Evolutionary conservation across 148 eudicot genomes (phyloP).

Genomic region (Amaranthus palmeri): DNA sequence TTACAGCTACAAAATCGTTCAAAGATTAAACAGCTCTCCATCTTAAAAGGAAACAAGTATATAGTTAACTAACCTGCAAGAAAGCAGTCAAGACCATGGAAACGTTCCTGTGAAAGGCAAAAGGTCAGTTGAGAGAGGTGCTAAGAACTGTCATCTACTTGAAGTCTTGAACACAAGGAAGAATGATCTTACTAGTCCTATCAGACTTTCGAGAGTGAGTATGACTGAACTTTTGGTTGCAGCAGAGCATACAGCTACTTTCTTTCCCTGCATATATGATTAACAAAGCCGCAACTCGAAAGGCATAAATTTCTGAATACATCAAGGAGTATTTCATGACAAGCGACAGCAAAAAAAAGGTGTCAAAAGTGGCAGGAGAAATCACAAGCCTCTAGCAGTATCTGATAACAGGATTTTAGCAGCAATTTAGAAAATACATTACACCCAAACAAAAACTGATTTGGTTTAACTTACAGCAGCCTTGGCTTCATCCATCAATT

Average conservation of each 20-base stretch:
- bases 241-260: slow-evolving; percentile 89
- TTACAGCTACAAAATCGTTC: neutral
- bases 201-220: slow-evolving; percentile 82
- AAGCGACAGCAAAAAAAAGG: neutral
- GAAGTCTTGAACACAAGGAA: neutral
- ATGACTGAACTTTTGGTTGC: slow-evolving; percentile 95
- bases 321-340: neutral
- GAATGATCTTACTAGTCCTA: slow-evolving; percentile 58
- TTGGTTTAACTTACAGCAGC: slow-evolving; percentile 59
- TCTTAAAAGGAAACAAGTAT: neutral
- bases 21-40: neutral
- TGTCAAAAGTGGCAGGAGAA: neutral
- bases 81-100: slow-evolving; percentile 84
- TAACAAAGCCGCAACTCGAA: neutral
- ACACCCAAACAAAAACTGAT: neutral
- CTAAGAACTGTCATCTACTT: neutral
- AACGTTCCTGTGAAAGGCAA: slow-evolving; percentile 58
- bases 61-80: slow-evolving; percentile 66
- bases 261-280: slow-evolving; percentile 49
- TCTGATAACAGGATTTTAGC: neutral
- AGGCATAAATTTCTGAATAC: neutral
- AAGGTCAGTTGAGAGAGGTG: neutral
- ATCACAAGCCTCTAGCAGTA: no score
- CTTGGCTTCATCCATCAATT: slow-evolving; percentile 92
- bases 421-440: neutral